Evolutionary conservation across 495 filamentous ascomycete genomes (phyloP).

Genomic region (Neurospora terricola): DNA sequence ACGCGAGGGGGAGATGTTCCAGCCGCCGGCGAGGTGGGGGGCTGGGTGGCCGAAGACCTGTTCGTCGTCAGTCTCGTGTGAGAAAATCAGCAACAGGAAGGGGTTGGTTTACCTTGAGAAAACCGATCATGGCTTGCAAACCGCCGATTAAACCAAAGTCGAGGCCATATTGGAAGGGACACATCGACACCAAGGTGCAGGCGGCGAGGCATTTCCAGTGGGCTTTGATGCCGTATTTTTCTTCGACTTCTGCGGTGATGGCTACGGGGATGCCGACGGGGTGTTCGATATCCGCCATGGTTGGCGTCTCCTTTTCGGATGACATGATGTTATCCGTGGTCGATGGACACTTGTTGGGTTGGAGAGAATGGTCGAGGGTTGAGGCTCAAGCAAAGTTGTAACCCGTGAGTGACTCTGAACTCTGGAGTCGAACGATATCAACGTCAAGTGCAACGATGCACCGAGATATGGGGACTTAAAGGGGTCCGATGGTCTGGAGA

Average conservation of each 20-base stretch:
- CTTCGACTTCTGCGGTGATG: background rate
- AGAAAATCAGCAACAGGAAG: background rate
- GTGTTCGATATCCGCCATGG: background rate
- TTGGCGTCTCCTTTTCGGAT: too few species aligned
- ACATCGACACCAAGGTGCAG: constrained; percentile 36
- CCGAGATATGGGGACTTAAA: background rate
- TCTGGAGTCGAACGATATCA: background rate
- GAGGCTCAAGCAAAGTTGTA: too few species aligned
- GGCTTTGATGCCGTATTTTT: constrained; percentile 13
- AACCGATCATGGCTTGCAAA: constrained; percentile 50
- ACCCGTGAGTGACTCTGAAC: too few species aligned
- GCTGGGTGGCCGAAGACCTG: constrained; percentile 30
- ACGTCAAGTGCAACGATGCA: background rate
- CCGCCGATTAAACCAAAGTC: constrained; percentile 50
- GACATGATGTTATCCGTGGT: background rate
- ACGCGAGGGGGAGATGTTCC: constrained; percentile 38
- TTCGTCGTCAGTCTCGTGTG: background rate
- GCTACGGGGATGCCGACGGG: background rate
- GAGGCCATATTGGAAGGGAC: constrained; percentile 50
- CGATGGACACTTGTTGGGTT: too few species aligned
- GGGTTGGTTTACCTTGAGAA: constrained; percentile 29
- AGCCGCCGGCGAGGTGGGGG: constrained; percentile 32
- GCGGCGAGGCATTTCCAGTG: constrained; percentile 28
- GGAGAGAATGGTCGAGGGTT: too few species aligned
- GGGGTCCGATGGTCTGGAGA: background rate